Evolutionary conservation across 805 yeast species (phyloP).

Genomic region (Millerozyma miso): DNA sequence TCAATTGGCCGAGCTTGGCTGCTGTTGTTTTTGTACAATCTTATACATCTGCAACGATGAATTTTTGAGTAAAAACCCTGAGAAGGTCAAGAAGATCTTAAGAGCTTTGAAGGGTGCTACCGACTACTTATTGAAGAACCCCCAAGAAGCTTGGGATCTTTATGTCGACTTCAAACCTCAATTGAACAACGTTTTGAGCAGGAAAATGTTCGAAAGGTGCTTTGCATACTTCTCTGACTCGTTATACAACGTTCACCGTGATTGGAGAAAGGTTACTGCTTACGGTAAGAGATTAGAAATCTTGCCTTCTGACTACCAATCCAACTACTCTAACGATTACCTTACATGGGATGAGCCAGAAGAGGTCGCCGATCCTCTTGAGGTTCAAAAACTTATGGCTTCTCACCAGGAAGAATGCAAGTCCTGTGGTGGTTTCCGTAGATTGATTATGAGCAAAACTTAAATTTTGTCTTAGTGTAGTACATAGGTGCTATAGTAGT

Average conservation of each 20-base stretch:
- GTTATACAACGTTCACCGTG: conserved; percentile 50
- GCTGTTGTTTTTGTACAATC: conserved; percentile 57
- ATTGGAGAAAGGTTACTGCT: conserved; percentile 53
- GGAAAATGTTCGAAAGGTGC: conserved; percentile 48
- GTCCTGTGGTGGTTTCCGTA: conserved; percentile 45
- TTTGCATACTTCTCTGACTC: conserved; percentile 53
- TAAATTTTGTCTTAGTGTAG: background rate
- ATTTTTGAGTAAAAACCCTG: conserved; percentile 44
- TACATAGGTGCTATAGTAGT: background rate
- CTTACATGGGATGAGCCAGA: conserved; percentile 47
- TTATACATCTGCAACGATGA: conserved; percentile 51
- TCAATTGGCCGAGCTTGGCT: conserved; percentile 51
- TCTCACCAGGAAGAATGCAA: conserved; percentile 44
- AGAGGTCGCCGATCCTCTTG: conserved; percentile 43
- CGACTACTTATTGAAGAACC: conserved; percentile 41
- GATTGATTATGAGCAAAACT: conserved; percentile 27
- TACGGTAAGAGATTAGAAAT: conserved; percentile 53
- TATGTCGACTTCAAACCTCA: conserved; percentile 46
- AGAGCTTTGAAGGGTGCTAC: conserved; percentile 49
- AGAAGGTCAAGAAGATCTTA: conserved; percentile 42
- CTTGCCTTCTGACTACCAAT: conserved; percentile 43
- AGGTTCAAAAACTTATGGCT: conserved; percentile 46
- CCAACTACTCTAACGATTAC: conserved; percentile 50
- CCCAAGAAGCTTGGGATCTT: conserved; percentile 44
- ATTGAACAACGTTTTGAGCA: conserved; percentile 37